phyloP scores from a whole-genome alignment of 1,284 basidiomycete species.

The Tranzscheliella williamsii region DNA sequence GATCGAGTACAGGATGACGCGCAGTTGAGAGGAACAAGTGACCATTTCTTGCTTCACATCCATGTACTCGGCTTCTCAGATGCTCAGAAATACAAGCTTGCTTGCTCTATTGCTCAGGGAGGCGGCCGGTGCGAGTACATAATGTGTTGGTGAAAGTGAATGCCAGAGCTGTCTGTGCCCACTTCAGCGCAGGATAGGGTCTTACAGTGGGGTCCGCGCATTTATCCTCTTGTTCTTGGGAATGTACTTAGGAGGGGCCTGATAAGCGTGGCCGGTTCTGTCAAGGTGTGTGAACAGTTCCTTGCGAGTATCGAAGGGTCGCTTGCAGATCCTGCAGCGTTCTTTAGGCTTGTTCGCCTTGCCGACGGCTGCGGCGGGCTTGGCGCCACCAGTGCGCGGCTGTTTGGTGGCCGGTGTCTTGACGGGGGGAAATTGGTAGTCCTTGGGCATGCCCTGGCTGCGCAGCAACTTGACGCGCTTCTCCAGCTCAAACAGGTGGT shows the following conservation, averaged over 20 bases:
- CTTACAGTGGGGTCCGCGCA: too few relatives aligned
- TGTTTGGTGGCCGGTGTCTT: background rate
- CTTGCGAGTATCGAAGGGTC: conserved; percentile 72
- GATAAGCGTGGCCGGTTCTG: conserved; percentile 75
- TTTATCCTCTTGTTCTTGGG: conserved; percentile 11
- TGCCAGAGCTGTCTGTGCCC: too few relatives aligned
- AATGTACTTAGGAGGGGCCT: background rate
- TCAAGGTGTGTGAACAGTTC: conserved; percentile 79
- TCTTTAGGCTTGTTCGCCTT: conserved; percentile 52
- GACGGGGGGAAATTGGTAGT: background rate
- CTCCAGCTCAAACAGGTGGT: conserved; percentile 77
- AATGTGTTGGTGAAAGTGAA: too few relatives aligned
- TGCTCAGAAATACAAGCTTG: too few relatives aligned
- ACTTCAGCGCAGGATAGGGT: too few relatives aligned
- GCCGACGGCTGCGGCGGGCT: background rate
- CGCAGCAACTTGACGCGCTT: conserved; percentile 55
- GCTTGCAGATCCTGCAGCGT: conserved; percentile 74
- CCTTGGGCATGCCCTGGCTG: conserved; percentile 6
- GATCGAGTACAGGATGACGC: too few relatives aligned
- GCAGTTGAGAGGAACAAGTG: too few relatives aligned
- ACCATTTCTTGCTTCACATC: too few relatives aligned
- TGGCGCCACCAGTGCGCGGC: background rate
- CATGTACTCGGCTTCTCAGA: too few relatives aligned
- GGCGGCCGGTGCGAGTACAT: too few relatives aligned
- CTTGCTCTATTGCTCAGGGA: too few relatives aligned